These are phyloP conservation scores for Lachancea nothofagi DNA, from an alignment of 805 yeast species.

Conservation along the genomic window DNA sequence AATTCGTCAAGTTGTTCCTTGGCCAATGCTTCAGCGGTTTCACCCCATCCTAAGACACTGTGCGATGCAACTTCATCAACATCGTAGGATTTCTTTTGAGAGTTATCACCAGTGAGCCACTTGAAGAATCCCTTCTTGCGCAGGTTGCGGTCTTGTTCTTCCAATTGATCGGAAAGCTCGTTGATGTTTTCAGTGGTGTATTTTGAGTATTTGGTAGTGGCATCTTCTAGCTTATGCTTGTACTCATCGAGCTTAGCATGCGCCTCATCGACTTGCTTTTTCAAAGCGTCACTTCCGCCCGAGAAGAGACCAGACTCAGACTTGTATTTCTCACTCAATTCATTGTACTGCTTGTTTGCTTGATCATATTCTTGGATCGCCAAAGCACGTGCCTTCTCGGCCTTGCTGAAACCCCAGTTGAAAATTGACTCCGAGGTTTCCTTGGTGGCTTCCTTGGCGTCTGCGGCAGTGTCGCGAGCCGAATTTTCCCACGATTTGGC, in stretches of 20 bases:
- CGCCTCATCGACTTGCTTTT: slow-evolving; percentile 17
- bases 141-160: slow-evolving; percentile 21
- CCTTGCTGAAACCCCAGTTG: slow-evolving; percentile 27
- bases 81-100: slow-evolving; percentile 10
- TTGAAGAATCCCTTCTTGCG: slow-evolving; percentile 21
- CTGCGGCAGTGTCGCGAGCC: slow-evolving; percentile 10
- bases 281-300: slow-evolving; percentile 15
- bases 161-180: slow-evolving; percentile 23
- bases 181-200: slow-evolving; percentile 23
- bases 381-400: slow-evolving; percentile 26
- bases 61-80: slow-evolving; percentile 33
- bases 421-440: slow-evolving; percentile 24
- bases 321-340: slow-evolving; percentile 14
- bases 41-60: slow-evolving; percentile 44
- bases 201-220: slow-evolving; percentile 18
- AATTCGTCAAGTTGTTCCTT: slow-evolving; percentile 33
- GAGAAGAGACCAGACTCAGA: slow-evolving; percentile 19
- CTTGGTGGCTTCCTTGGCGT: slow-evolving; percentile 13
- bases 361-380: slow-evolving; percentile 29
- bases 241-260: slow-evolving; percentile 16
- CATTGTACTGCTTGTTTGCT: slow-evolving; percentile 25
- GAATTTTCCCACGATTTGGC: slow-evolving; percentile 9
- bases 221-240: slow-evolving; percentile 19
- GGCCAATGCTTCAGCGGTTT: slow-evolving; percentile 38
- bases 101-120: slow-evolving; percentile 19